Percentiles rank a stretch among this genome's conserved stretches.
Conservation (phyloP, 495 filamentous ascomycete species). For the Lichina pygmaea region DNA sequence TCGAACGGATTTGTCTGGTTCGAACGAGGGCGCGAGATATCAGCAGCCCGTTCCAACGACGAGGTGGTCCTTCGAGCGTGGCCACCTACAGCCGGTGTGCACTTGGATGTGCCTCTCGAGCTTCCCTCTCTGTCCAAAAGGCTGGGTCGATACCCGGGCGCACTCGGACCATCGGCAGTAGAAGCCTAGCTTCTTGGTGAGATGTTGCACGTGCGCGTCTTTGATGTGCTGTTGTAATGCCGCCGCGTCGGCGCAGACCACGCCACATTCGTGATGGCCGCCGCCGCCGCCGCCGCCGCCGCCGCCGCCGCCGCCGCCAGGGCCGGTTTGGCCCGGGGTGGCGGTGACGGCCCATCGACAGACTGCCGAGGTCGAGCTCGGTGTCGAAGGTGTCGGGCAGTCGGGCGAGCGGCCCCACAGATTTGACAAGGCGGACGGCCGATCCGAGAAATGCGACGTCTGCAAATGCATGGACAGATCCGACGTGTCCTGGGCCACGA, state of each 20-base stretch:
- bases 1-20: conserved; percentile 26
- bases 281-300: no score
- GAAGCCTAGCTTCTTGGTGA: conserved; percentile 1
- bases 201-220: conserved; percentile 1
- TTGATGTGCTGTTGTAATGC: conserved; percentile 1
- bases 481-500: background rate
- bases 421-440: background rate
- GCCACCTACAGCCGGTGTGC: conserved; percentile 29
- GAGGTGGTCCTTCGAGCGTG: no score
- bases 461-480: conserved; percentile 1
- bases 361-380: background rate
- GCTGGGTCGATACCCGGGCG: conserved; percentile 6
- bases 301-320: no score
- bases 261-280: background rate
- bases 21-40: background rate
- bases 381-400: background rate
- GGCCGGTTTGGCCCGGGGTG: no score
- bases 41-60: no score
- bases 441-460: background rate
- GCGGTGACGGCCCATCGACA: background rate
- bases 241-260: background rate
- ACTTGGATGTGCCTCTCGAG: conserved; percentile 34
- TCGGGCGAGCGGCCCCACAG: background rate
- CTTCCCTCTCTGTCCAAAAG: conserved; percentile 28
- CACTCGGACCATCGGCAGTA: conserved; percentile 11